A percentile compares a stretch with the other conserved stretches of the same genome.
Evolutionary conservation across 2,329 filamentous ascomycete species (phyloP).

Genomic region (Arthrobotrys conoides): DNA sequence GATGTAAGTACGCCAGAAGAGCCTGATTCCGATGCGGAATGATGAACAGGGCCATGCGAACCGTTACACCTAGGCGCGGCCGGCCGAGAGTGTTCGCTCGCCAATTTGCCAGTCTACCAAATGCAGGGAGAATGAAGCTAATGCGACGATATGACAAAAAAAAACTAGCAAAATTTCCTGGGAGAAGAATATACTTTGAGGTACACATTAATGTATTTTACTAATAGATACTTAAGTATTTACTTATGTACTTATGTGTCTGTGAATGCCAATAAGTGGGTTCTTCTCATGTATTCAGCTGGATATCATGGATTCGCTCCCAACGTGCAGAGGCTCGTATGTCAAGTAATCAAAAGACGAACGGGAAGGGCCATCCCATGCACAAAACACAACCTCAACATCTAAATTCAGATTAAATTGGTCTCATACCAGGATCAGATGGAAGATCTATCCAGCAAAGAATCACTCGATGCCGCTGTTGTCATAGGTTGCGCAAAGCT

Average conservation of each 20-base stretch:
- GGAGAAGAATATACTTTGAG: slow-evolving; percentile 12
- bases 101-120: slow-evolving; percentile 6
- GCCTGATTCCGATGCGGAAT: slow-evolving; percentile 41
- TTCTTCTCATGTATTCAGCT: background rate
- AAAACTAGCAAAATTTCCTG: slow-evolving; percentile 23
- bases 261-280: background rate
- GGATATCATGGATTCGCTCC: slow-evolving; percentile 13
- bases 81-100: slow-evolving; percentile 22
- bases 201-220: background rate
- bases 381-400: slow-evolving; percentile 40
- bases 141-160: slow-evolving; percentile 24
- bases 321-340: slow-evolving; percentile 34
- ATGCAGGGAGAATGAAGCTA: slow-evolving; percentile 39
- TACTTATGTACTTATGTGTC: too few relatives aligned
- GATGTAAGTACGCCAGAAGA: background rate
- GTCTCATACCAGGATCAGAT: slow-evolving; percentile 13
- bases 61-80: slow-evolving; percentile 49
- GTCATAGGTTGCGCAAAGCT: slow-evolving; percentile 32
- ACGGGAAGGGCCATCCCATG: slow-evolving; percentile 37
- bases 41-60: slow-evolving; percentile 54
- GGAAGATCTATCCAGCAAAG: slow-evolving; percentile 33
- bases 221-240: slow-evolving; percentile 9
- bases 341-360: slow-evolving; percentile 45
- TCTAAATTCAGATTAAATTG: background rate
- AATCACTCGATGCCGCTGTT: slow-evolving; percentile 6